Base-by-base conservation (phyloP, 441 rosid species). In the Populus hybrid region DNA sequence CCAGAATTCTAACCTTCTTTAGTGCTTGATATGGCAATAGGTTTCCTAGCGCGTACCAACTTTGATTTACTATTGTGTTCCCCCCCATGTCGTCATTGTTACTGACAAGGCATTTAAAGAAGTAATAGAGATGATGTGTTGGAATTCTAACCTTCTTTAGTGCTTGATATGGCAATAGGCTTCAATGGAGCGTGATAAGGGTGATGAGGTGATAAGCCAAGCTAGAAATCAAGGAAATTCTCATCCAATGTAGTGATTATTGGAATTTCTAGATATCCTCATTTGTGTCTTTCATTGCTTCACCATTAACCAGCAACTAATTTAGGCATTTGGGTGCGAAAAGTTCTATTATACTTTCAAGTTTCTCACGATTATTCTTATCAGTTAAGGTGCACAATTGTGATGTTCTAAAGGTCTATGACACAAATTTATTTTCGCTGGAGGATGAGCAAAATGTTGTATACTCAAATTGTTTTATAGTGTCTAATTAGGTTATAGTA, bases 1-100 rank as follows among this genome's bases (percentile, higher is more conserved):
- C 73, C 80, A 8, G 75, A 72, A 28, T 32, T 72, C 36, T 12
- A 69, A 12, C 23, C 73, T 34, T 32, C 35, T 79, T 76, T 61
- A 21, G 7, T 77, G n/a, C 68, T 53, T 34, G 16, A 34, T 42
- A 42, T 38, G 70, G 61, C 61, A 38, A 16, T 34, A 42, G 67
- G 63, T 59, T 75, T 74, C 68, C 24, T 11, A 11, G 38, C 32
- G 35, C 67, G 6, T 82, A 69, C 50, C 20, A 9, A 4, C 18
- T 71, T 46, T 24, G 30, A 2, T 42, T 71, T 23, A 6, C 2
- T 6, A 70, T 38, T 70, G 3, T 38, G 10, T 28, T 10, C 14
- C 21, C 68, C 18, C 18, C 32, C 32, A 2, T 71, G 4, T 57
- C 63, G 18, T 71, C 8, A 46, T 46, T 71, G 11, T 46, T 71